Percentiles rank a stretch among this genome's conserved stretches.
Evolutionary conservation across 164 flowering plant species (phyloP).

Genomic region (Magnolia officinalis): DNA sequence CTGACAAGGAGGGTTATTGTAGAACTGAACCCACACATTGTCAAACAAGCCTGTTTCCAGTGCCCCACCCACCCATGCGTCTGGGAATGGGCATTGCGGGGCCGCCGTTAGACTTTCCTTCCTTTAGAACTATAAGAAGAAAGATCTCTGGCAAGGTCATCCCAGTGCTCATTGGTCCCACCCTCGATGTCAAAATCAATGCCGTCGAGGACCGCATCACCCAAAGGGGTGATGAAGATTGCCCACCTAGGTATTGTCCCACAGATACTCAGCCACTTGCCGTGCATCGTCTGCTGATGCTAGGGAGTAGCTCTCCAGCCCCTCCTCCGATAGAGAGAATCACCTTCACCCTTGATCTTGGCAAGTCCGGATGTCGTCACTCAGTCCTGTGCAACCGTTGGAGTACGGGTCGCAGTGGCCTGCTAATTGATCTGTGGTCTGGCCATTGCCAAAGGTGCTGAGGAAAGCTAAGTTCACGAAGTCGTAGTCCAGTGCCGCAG

Average conservation of each 20-base stretch:
- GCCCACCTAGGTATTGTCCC: constrained; percentile 12
- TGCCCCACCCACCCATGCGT: constrained; percentile 7
- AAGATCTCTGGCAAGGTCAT: constrained; percentile 2
- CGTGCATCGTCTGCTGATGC: constrained; percentile 6
- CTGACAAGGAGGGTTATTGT: constrained; percentile 12
- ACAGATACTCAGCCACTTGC: constrained; percentile 6
- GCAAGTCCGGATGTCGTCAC: constrained; percentile 10
- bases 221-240: background rate
- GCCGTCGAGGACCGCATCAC: constrained; percentile 11
- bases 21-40: constrained; percentile 16
- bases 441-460: constrained; percentile 15
- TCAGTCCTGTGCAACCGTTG: constrained; percentile 10
- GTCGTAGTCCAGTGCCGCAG: constrained; percentile 20
- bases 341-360: constrained; percentile 5
- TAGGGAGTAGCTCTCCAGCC: constrained; percentile 10
- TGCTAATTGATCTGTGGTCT: constrained; percentile 11
- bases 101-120: constrained; percentile 10
- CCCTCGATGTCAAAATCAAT: constrained; percentile 10
- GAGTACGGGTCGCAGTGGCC: constrained; percentile 17
- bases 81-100: constrained; percentile 13
- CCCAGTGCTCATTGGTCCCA: constrained; percentile 1
- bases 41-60: constrained; percentile 10
- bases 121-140: background rate
- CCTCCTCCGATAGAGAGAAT: constrained; percentile 9
- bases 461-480: constrained; percentile 25